Base-by-base conservation (phyloP, 305 asterid genomes). In the Euphrasia arctica region DNA sequence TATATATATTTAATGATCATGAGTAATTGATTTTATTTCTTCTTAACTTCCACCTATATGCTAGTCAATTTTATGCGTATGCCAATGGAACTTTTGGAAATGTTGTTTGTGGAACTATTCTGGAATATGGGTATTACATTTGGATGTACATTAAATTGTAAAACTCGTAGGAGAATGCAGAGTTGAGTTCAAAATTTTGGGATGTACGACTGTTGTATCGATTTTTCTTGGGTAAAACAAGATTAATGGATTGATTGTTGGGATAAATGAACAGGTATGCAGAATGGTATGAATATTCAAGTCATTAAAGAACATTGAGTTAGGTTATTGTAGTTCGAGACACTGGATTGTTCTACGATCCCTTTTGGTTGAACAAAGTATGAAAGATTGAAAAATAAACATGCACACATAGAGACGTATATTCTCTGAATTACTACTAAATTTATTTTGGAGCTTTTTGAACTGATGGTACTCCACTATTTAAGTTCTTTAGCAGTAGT, bases 201-300 rank as follows among this genome's bases (percentile, higher is more conserved):
- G 48, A 58, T 36, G 61, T 60, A 4, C 34, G 58, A 3, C 36
- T 12, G 1, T 8, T 22, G 2, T 14, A 13, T 60, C 36, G 43
- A 2, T 14, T 63, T 65, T 11, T 61, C 48, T 68, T 58, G 49
- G 47, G 34, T 13, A 56, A 58, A 22, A 32, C n/a, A 55, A 41
- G 43, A 47, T n/a, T 63, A 13, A 55, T 22, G 65, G 42, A 48
- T 25, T 55, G 22, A 22, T 9, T n/a, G 31, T 55, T 49, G 2
- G 9, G 34, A 18, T 66, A 27, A 60, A 62, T 41, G 54, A 62
- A 55, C 28, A 63, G 8, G 47, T 45, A 57, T 55, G 18, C 51
- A 49, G 50, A 48, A 27, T 8, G 43, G 43, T 7, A 39, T 39
- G 43, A 5, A 66, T 61, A 49, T 31, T 67, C 56, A 56, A 56